These are phyloP conservation scores for Bifiguratus adelaidae DNA, from an alignment of 192 early-diverging fungal genomes.

Conservation along the genomic window DNA sequence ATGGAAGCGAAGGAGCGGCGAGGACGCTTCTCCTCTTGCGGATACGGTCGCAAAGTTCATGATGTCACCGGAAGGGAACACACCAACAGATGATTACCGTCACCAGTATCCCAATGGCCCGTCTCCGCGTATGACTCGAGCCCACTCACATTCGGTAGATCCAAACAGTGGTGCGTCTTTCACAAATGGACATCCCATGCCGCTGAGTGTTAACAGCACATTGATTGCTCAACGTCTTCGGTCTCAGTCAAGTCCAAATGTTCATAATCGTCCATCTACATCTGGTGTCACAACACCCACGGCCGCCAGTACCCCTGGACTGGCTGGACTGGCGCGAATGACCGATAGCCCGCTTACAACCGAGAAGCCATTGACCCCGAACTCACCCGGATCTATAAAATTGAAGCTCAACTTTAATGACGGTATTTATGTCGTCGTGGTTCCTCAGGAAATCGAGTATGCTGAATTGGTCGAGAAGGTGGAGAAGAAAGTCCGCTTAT, in stretches of 20 bases:
- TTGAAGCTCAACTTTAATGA: conserved; percentile 83
- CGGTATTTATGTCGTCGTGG: conserved; percentile 83
- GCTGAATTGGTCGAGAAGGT: conserved; percentile 70
- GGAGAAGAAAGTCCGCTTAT: conserved; percentile 83
- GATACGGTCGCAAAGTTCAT: conserved; percentile 43
- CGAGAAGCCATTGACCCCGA: neutral
- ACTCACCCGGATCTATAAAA: conserved; percentile 33
- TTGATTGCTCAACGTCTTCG: too few species aligned
- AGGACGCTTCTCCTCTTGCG: conserved; percentile 31
- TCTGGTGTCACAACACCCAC: neutral
- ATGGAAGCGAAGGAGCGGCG: conserved; percentile 30
- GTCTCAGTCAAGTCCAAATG: conserved; percentile 47
- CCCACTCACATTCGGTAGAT: conserved; percentile 8
- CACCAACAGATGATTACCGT: conserved; percentile 8
- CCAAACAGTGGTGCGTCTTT: too few species aligned
- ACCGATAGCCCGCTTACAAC: neutral
- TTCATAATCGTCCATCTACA: conserved; percentile 19
- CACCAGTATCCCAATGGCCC: conserved; percentile 12
- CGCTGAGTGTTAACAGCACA: too few species aligned
- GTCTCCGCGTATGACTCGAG: conserved; percentile 19
- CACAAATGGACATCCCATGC: too few species aligned
- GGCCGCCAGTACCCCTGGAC: neutral
- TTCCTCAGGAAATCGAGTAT: conserved; percentile 65
- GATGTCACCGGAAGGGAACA: conserved; percentile 18
- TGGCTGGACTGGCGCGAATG: neutral